Conservation (phyloP, 1,284 basidiomycete genomes). For the Austroboletus niveus region DNA sequence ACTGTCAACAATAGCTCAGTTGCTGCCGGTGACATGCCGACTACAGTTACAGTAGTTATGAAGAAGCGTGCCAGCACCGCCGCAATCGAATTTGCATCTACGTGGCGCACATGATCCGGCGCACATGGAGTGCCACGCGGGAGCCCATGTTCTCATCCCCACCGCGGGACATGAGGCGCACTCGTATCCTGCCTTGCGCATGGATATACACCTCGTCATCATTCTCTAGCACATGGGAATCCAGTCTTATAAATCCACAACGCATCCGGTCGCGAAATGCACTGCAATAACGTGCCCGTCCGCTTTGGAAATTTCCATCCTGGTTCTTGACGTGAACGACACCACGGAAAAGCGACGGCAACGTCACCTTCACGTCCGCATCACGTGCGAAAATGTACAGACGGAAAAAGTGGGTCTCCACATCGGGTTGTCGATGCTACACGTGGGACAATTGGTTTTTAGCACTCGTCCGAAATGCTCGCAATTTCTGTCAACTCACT, state of each 20-base stretch:
- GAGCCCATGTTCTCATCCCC: constrained; percentile 14
- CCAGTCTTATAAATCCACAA: constrained; percentile 21
- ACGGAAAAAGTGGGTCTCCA: constrained; percentile 30
- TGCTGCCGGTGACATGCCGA: constrained; percentile 3
- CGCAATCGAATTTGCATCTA: constrained; percentile 1
- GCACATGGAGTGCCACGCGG: constrained; percentile 28
- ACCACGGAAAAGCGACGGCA: constrained; percentile 30
- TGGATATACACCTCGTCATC: constrained; percentile 32
- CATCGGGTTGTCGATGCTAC: constrained; percentile 26
- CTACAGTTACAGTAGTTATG: neutral
- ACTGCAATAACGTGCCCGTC: constrained; percentile 19
- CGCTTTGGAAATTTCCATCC: constrained; percentile 8
- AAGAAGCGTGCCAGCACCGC: constrained; percentile 3
- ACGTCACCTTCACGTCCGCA: constrained; percentile 27
- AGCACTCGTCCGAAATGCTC: neutral
- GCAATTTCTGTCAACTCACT: constrained; percentile 13
- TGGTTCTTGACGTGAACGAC: constrained; percentile 22
- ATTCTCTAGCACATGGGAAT: constrained; percentile 18
- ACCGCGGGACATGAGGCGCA: constrained; percentile 18
- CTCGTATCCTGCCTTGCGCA: constrained; percentile 21
- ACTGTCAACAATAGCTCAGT: constrained; percentile 14
- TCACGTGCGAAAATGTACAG: constrained; percentile 29
- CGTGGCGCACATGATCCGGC: constrained; percentile 24
- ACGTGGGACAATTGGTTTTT: neutral
- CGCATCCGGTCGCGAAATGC: constrained; percentile 26